Evolutionary conservation across 192 early-diverging fungal species (phyloP).

Genomic region (Umbelopsis ramanniana): DNA sequence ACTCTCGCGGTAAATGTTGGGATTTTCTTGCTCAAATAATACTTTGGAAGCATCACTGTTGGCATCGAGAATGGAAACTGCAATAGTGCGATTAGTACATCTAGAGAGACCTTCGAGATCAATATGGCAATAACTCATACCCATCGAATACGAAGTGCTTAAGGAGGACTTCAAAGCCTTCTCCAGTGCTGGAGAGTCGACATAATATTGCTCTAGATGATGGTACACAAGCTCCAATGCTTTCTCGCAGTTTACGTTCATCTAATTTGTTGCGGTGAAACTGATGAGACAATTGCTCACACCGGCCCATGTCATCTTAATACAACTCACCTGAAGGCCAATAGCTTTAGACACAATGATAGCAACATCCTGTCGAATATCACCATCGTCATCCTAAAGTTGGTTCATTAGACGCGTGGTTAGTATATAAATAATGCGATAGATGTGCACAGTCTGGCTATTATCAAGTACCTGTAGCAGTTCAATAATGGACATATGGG

Average conservation of each 20-base stretch:
- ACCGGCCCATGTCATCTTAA: not conserved
- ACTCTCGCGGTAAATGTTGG: slow-evolving; percentile 78
- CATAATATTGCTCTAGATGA: slow-evolving; percentile 40
- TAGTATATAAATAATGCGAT: slow-evolving; percentile 48
- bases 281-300: not conserved
- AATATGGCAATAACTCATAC: not conserved
- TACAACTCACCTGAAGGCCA: slow-evolving; percentile 48
- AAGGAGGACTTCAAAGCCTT: slow-evolving; percentile 29
- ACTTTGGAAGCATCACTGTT: slow-evolving; percentile 40
- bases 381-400: slow-evolving; percentile 81
- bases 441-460: slow-evolving; percentile 26
- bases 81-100: not conserved
- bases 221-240: slow-evolving; percentile 49
- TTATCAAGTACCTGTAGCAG: slow-evolving; percentile 34
- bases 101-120: not conserved
- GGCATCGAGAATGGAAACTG: slow-evolving; percentile 33
- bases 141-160: not conserved
- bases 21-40: slow-evolving; percentile 81
- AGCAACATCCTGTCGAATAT: slow-evolving; percentile 70
- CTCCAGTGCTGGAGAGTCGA: slow-evolving; percentile 32
- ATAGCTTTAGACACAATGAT: slow-evolving; percentile 60
- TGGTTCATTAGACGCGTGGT: slow-evolving; percentile 47
- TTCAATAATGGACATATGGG: slow-evolving; percentile 42
- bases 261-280: slow-evolving; percentile 23
- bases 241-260: slow-evolving; percentile 61